Base-by-base conservation (phyloP, 2,329 filamentous ascomycete genomes). In the Plectosphaerella plurivora region DNA sequence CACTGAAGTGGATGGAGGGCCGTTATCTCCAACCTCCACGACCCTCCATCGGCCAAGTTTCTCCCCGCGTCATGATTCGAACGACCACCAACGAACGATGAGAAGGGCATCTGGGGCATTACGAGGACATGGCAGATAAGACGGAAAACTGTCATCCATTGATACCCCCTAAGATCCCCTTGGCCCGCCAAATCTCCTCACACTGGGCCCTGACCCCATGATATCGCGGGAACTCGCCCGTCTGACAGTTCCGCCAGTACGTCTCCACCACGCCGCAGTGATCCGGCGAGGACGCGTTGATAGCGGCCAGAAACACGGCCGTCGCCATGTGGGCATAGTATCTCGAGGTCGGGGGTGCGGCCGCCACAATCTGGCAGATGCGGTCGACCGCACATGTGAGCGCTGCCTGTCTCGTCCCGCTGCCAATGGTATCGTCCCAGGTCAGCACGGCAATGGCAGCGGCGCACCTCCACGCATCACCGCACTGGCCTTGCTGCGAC, bases 291-390 rank as follows among this genome's bases (percentile, higher is more conserved):
- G 57, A 66, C 1, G 68, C 69, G 36, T 69, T 61, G 54, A 71
- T 69, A 0, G 65, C 69, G 1, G 68, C 65, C 4, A 74, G 52
- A 46, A 69, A 73, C 0, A 67, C 68, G 0, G 68, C 62, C 0
- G 65, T 64, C 2, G 69, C 71, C 56, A 74, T 58, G 51, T 73
- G 70, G 33, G 69, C 65, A 53, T 72, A 73, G 53, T 68, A 72
- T 6, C 60, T 61, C 1, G 70, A 74, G 1, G 60, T 62, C 1
- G 65, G 53, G 2, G 65, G 59, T 6, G 65, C 64, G 0, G 59
- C 56, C 0, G 64, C 60, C 2, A 74, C 65, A 0, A 67, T 59
- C 3, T 61, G 52, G n/a, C 72, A 74, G 9, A 67, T 61, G 3
- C 63, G 61, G 35, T 68, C 61, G 2, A 71, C 68, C 1, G 69